These are phyloP conservation scores for Plasmodium cynomolgi DNA, from an alignment of 169 alveolate genomes.

Conservation along the genomic window DNA sequence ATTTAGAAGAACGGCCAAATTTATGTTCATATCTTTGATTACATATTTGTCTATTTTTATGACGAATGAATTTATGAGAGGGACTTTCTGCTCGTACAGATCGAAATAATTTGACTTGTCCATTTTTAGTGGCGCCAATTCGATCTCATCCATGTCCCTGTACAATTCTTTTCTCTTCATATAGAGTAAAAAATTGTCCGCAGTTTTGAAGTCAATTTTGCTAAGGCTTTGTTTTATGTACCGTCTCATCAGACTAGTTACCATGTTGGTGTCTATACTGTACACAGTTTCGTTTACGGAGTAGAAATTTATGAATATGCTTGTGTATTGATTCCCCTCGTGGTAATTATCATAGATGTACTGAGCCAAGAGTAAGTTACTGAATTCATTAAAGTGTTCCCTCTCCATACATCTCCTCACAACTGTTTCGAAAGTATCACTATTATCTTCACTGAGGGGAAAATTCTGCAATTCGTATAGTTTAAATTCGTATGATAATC, in stretches of 20 bases:
- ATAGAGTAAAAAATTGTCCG: constrained; percentile 16
- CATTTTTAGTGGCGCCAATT: background rate
- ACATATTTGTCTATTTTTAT: constrained; percentile 44
- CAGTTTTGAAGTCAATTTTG: background rate
- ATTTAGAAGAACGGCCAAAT: constrained; percentile 51
- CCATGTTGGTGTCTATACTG: background rate
- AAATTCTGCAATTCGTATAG: constrained; percentile 33
- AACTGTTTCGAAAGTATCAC: constrained; percentile 57
- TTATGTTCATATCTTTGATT: constrained; percentile 11
- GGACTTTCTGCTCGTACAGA: background rate
- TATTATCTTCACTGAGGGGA: constrained; percentile 25
- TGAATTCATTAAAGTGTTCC: constrained; percentile 20
- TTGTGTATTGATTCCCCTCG: background rate
- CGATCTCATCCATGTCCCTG: background rate
- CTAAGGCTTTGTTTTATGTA: background rate
- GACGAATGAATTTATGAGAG: constrained; percentile 9
- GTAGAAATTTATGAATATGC: constrained; percentile 22
- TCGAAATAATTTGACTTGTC: background rate
- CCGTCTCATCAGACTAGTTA: background rate
- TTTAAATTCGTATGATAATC: constrained; percentile 68
- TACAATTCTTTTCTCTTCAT: background rate
- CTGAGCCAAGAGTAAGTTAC: constrained; percentile 39
- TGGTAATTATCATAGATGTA: constrained; percentile 49
- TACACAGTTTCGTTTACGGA: constrained; percentile 6
- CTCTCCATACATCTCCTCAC: constrained; percentile 22